Percentiles rank a stretch among this genome's conserved stretches.
These are phyloP conservation scores for Apiotrichum siamense DNA, from an alignment of 1,284 basidiomycete genomes.

Conservation along the genomic window DNA sequence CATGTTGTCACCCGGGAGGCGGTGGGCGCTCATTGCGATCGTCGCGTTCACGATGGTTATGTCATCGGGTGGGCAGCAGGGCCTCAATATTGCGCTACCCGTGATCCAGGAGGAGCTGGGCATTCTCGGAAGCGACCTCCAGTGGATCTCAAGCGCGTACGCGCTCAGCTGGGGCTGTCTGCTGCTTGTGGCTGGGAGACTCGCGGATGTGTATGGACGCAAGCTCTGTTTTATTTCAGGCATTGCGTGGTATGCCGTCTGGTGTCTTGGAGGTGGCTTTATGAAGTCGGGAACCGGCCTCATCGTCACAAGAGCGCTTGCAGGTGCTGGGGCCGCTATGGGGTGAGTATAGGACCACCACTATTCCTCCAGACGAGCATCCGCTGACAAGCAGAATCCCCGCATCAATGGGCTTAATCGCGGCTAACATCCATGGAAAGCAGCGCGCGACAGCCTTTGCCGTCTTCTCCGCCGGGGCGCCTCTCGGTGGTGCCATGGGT, in stretches of 20 bases:
- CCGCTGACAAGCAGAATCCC: constrained; percentile 9
- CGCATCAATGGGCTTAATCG: constrained; percentile 16
- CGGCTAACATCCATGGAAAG: constrained; percentile 22
- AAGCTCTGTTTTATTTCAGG: constrained; percentile 34
- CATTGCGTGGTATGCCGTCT: constrained; percentile 32
- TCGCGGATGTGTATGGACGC: constrained; percentile 42
- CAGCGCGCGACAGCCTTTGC: constrained; percentile 17
- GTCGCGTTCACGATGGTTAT: constrained; percentile 12
- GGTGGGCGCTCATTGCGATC: constrained; percentile 4
- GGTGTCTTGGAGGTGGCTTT: constrained; percentile 36
- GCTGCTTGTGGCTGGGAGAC: constrained; percentile 36
- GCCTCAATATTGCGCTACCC: constrained; percentile 41
- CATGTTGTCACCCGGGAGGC: neutral
- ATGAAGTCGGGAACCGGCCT: constrained; percentile 32
- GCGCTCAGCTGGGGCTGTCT: constrained; percentile 39
- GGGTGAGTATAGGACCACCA: constrained; percentile 14
- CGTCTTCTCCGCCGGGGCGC: constrained; percentile 14
- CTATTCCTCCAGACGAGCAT: neutral
- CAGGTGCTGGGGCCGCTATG: constrained; percentile 33
- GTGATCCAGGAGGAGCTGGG: constrained; percentile 33
- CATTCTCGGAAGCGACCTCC: constrained; percentile 23
- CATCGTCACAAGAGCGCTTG: constrained; percentile 31
- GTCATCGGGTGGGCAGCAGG: constrained; percentile 7
- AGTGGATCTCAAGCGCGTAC: constrained; percentile 42
- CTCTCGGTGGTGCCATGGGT: constrained; percentile 13